Conservation (phyloP, 768 basidiomycete genomes). For the Suillus brevipes region DNA sequence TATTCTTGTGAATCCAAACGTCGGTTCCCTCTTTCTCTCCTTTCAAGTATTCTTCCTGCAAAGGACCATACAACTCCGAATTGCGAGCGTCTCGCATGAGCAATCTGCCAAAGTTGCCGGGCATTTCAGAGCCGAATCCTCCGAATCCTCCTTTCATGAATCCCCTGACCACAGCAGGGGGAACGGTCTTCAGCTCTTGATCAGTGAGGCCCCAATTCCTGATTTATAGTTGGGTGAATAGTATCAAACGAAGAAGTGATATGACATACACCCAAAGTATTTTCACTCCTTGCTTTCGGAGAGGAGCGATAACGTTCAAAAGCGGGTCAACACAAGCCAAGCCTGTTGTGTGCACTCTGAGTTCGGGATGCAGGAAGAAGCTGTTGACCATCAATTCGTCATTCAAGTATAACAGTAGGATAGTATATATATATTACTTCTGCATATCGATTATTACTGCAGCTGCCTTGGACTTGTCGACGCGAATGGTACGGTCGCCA, state of each 20-base stretch:
- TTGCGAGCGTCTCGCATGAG: conserved; percentile 60
- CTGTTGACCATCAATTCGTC: conserved; percentile 31
- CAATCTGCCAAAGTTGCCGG: conserved; percentile 53
- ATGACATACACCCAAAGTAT: conserved; percentile 63
- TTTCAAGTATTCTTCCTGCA: conserved; percentile 54
- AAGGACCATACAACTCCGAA: conserved; percentile 61
- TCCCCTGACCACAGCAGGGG: conserved; percentile 57
- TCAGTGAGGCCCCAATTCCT: conserved; percentile 77
- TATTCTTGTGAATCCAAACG: conserved; percentile 73
- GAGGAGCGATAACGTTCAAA: conserved; percentile 44
- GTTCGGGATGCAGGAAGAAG: conserved; percentile 64
- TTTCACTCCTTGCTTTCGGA: conserved; percentile 52
- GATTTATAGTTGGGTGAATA: not conserved
- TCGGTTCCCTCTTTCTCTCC: conserved; percentile 58
- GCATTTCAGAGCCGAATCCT: conserved; percentile 57
- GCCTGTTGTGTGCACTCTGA: conserved; percentile 55
- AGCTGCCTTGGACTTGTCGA: conserved; percentile 51
- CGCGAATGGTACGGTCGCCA: conserved; percentile 49
- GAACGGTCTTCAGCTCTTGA: conserved; percentile 59
- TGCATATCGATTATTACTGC: conserved; percentile 75
- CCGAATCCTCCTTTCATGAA: conserved; percentile 49
- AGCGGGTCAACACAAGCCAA: conserved; percentile 59
- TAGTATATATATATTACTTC: conserved; percentile 45
- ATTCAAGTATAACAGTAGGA: not conserved
- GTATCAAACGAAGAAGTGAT: not conserved